Base-by-base conservation (phyloP, 2,329 filamentous ascomycete species). In the Ophiostoma sp. region DNA sequence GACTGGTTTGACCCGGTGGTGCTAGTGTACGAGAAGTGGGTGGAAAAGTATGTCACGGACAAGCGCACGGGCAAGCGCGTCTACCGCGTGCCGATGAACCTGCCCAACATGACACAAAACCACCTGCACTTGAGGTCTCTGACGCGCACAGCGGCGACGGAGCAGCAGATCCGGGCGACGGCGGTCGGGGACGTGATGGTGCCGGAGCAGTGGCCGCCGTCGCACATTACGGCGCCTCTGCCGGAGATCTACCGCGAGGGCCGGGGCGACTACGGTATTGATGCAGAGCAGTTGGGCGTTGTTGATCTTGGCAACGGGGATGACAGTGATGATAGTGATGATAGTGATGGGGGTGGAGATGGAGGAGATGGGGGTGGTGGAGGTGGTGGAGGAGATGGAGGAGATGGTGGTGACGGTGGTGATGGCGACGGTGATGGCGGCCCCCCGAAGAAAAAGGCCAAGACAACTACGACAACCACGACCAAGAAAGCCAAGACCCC, bases 21-120 rank as follows among this genome's bases (percentile, higher is more conserved):
- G 52, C 42, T 73, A 12, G 14, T 73, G 5, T 73, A 73, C 65
- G 72, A 73, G 41, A 73, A 73, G 62, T 67, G 55, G 36, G 27
- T 69, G 4, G 71, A 71, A 42, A 66, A 66, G 66, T 68, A n/a
- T 58, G 52, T 64, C 27, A 5, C 11, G 6, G 68, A 71, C 40
- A 6, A 3, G 11, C 6, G 27, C 14, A 14, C 68, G 11, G 42
- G 66, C n/a, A 16, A 60, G 6, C 71, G 70, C 36, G 36, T 70
- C 0, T 72, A 49, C 66, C 67, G 66, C 49, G 27, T 66, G 68
- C 69, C 70, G 27, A 66, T 72, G 70, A 72, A 72, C 66, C 11
- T 47, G 12, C 38, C 27, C 18, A 4, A 5, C n/a, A 45, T 63
- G 16, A 63, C 60, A 11, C 41, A 47, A 16, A 45, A 64, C 62